phyloP scores from a whole-genome alignment of 2,329 filamentous ascomycete genomes.

The Claviceps sp. region DNA sequence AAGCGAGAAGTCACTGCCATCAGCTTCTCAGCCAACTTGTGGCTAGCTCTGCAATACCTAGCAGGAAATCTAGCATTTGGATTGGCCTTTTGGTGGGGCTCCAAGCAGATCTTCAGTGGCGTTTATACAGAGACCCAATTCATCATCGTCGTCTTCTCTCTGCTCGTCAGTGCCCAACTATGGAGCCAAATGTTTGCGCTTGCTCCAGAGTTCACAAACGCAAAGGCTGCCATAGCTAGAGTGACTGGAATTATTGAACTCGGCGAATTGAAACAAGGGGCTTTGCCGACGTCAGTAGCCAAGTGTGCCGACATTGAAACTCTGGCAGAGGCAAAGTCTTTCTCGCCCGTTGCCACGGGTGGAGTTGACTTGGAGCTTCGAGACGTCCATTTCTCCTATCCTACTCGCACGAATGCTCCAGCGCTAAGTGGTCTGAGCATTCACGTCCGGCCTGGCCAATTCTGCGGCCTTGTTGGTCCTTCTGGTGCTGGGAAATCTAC shows the following conservation, averaged over 20 bases:
- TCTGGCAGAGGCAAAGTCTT: constrained; percentile 10
- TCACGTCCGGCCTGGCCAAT: neutral
- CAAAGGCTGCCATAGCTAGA: constrained; percentile 4
- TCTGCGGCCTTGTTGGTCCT: constrained; percentile 26
- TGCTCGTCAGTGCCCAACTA: constrained; percentile 45
- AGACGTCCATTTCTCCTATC: constrained; percentile 7
- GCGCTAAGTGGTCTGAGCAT: neutral
- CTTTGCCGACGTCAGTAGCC: neutral
- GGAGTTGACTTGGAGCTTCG: constrained; percentile 26
- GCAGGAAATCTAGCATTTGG: constrained; percentile 57
- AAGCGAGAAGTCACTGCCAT: constrained; percentile 39
- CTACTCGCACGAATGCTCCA: neutral
- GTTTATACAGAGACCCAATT: constrained; percentile 54
- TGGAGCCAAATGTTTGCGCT: constrained; percentile 49
- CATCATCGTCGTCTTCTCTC: constrained; percentile 51
- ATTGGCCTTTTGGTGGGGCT: constrained; percentile 70
- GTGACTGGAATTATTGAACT: neutral
- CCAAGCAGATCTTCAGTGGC: constrained; percentile 54
- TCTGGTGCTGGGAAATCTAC: constrained; percentile 35
- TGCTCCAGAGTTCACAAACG: constrained; percentile 36
- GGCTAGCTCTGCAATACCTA: constrained; percentile 46
- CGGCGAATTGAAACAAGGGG: neutral
- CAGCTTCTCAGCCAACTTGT: constrained; percentile 37
- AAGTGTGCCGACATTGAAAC: neutral
- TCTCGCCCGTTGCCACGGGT: constrained; percentile 26